A percentile compares a stretch with the other conserved stretches of the same genome.
These are phyloP conservation scores for Solanum piurae DNA, from an alignment of 257 asterid genomes.

Conservation along the genomic window DNA sequence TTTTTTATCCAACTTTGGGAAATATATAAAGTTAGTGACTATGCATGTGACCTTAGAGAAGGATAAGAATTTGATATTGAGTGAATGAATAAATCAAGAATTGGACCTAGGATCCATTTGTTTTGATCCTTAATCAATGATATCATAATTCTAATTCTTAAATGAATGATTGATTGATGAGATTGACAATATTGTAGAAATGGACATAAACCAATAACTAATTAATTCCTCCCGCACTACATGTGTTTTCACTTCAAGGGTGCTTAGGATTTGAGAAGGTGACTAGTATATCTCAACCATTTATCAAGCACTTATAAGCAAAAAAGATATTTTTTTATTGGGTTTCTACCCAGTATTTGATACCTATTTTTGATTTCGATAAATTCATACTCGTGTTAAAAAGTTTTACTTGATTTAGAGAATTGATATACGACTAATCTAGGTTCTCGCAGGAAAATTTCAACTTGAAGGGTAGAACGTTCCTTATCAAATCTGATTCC, in stretches of 20 bases:
- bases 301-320: background rate
- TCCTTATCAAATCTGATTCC: fast-evolving
- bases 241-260: background rate
- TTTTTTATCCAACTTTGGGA: background rate
- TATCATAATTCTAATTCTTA: background rate
- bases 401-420: too few relatives aligned
- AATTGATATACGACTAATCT: too few relatives aligned
- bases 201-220: background rate
- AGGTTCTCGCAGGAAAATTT: too few relatives aligned
- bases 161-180: slow-evolving; percentile 3
- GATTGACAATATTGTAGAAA: slow-evolving; percentile 1
- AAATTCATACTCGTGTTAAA: too few relatives aligned
- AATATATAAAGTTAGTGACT: background rate
- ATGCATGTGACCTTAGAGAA: slow-evolving; percentile 4
- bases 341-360: fast-evolving
- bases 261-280: background rate
- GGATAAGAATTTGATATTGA: background rate
- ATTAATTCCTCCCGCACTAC: background rate
- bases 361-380: too few relatives aligned
- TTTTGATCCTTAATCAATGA: background rate
- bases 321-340: background rate
- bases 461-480: background rate
- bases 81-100: background rate
- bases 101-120: background rate
- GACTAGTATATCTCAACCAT: background rate